Conservation (phyloP, 2,329 filamentous ascomycete genomes). For the Aspergillus sp. region DNA sequence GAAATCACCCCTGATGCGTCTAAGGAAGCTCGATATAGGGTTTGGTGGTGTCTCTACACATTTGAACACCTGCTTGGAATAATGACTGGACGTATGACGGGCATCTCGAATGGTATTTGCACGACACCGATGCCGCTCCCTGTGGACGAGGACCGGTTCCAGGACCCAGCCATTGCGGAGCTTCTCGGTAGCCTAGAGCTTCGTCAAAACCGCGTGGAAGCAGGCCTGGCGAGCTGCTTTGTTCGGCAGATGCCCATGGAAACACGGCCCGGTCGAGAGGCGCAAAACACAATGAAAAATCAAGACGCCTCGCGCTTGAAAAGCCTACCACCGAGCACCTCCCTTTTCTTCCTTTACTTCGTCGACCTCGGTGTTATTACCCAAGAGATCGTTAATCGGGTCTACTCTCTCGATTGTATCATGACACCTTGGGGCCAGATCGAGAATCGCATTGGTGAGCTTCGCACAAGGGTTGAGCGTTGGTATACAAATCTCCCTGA, state of each 20-base stretch:
- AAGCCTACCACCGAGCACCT: slow-evolving; percentile 32
- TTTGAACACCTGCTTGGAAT: slow-evolving; percentile 46
- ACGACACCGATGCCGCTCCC: slow-evolving; percentile 44
- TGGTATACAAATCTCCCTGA: slow-evolving; percentile 40
- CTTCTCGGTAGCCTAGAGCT: slow-evolving; percentile 31
- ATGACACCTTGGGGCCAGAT: slow-evolving; percentile 42
- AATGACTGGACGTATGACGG: slow-evolving; percentile 48
- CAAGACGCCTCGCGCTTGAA: slow-evolving; percentile 37
- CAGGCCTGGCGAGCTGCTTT: slow-evolving; percentile 29
- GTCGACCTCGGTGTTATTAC: slow-evolving; percentile 41
- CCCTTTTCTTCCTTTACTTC: slow-evolving; percentile 40
- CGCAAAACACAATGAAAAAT: slow-evolving; percentile 20
- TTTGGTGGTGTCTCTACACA: slow-evolving; percentile 48
- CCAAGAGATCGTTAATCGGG: slow-evolving; percentile 42
- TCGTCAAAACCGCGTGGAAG: slow-evolving; percentile 34
- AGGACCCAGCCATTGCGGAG: slow-evolving; percentile 32
- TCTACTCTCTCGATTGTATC: slow-evolving; percentile 42
- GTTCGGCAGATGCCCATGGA: slow-evolving; percentile 34
- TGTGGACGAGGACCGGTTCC: slow-evolving; percentile 41
- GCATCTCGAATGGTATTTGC: slow-evolving; percentile 44
- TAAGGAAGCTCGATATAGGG: slow-evolving; percentile 46
- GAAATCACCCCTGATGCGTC: slow-evolving; percentile 36
- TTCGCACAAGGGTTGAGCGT: slow-evolving; percentile 38
- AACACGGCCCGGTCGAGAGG: slow-evolving; percentile 27
- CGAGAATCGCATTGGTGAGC: slow-evolving; percentile 40